Base-by-base conservation (phyloP, 2,329 filamentous ascomycete genomes). In the Pestalotiopsis sp. region DNA sequence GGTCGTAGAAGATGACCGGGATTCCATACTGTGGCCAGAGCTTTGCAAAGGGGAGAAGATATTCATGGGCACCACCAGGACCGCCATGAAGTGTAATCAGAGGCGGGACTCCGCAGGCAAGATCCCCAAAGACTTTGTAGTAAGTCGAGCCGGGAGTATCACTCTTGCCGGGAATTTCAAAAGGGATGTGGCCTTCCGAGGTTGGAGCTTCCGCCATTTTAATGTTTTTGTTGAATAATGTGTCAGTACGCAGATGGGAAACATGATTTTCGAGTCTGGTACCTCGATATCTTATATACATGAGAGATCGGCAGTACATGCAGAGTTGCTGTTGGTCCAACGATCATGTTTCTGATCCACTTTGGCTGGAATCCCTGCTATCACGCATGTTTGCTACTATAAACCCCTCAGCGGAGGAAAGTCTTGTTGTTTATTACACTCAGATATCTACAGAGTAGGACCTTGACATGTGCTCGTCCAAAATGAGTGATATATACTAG, bases 1-100 rank as follows among this genome's bases (percentile, higher is more conserved):
- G 72, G 57, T 74, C 73, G 45, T 73, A 73, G 40, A 73, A 71
- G 23, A 73, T n/a, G 14, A 73, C 65, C 4, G 72, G 72, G 3
- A 69, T n/a, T 6, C 68, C 69, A 60, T 71, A 69, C 7, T 61
- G 17, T 0, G 17, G 36, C 40, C 62, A 69, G 1, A 74, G 69
- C 5, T 68, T 66, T 2, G 65, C 27, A 11, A 69, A 65, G 1
- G 68, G 12, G 4, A 73, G 61, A 6, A 74, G 25, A 27, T 74
- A 74, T 9, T 72, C 72, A 27, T 74, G 72, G 1, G 71, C 69
- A 7, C 64, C 71, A 11, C 72, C 71, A 3, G 72, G 71, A 5
- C 71, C 71, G 23, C 72, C 71, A 12, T 74, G 72, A 4, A 68
- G 38, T 1, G 70, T 36, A 12, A 74, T 56, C 0, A 73, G 31